Base-by-base conservation (phyloP, 2,329 filamentous ascomycete species). In the Coniochaeta ligniaria region DNA sequence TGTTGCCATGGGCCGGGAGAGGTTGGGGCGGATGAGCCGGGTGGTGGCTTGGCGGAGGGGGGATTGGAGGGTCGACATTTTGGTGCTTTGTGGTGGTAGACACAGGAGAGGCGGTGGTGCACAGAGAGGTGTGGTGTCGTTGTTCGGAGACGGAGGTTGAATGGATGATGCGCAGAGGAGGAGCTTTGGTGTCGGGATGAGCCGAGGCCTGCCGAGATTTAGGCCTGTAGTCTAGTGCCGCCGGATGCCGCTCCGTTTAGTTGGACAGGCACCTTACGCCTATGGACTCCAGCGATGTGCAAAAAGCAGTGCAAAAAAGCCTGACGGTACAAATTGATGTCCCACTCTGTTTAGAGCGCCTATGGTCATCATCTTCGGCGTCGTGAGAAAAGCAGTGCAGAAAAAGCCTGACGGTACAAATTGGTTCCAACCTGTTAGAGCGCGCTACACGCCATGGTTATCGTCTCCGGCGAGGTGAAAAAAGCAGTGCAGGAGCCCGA, bases 11-110 rank as follows among this genome's bases (percentile, higher is more conserved):
- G 64, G 65, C 26, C 65, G 66, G 55, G 62, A 57, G 33, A 47
- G 60, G 54, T 65, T 64, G 57, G 62, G 36, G 45, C 66, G 59
- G 26, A 64, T 33, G 54, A 62, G 61, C 63, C 63, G 56, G 62
- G 62, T 52, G 66, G 63, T 47, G 66, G 62, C 55, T 56, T 60
- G 60, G 50, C 68, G 68, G 33, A 66, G 66, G 59, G 68, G 57
- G 56, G 65, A 66, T 47, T 56, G 60, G 62, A 60, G 7, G 61
- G 60, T 24, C 12, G 59, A 57, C 62, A 64, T 65, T 33, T 50
- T 62, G 47, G 26, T 52, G 41, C 14, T 47, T 22, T n/a, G n/a
- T n/a, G n/a, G 43, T 47, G 43, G 43, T 47, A 9, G 3, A 47
- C 8, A 8, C 6, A 43, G 11, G 41, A 43, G n/a, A 38, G 35